Conservation (phyloP, 345 rosid genomes). For the Schrenkiella parvula region DNA sequence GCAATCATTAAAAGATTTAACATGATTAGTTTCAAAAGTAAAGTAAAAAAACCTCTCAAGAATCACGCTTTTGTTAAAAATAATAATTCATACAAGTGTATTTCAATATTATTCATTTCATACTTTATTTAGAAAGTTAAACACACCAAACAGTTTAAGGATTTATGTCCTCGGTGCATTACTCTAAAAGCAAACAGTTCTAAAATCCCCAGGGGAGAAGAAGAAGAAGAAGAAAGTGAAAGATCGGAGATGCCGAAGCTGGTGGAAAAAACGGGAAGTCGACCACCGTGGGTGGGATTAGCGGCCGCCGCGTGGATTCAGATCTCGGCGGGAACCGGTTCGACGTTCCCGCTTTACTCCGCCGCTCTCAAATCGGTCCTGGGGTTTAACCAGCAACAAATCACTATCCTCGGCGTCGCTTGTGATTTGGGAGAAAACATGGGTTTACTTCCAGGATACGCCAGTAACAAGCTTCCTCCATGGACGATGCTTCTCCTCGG, state of each 20-base stretch:
- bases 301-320: constrained; percentile 94
- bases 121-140: neutral
- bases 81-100: neutral
- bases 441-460: constrained; percentile 81
- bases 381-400: constrained; percentile 76
- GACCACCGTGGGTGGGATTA: constrained; percentile 97
- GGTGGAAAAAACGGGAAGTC: constrained; percentile 67
- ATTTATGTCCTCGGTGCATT: neutral
- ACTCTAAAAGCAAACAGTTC: neutral
- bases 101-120: no score
- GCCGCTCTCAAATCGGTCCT: constrained; percentile 65
- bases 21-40: neutral
- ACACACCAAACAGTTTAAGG: neutral
- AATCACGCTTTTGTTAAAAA: neutral
- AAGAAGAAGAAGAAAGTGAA: neutral
- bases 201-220: neutral
- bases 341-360: constrained; percentile 84
- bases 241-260: constrained; percentile 42
- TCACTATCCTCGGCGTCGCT: constrained; percentile 90
- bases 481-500: constrained; percentile 81
- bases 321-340: constrained; percentile 58
- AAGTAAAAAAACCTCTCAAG: neutral
- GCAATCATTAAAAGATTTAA: neutral
- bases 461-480: constrained; percentile 87
- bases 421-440: constrained; percentile 87